Base-by-base conservation (phyloP, 2,329 filamentous ascomycete species). In the Cyphellophora attinorum region DNA sequence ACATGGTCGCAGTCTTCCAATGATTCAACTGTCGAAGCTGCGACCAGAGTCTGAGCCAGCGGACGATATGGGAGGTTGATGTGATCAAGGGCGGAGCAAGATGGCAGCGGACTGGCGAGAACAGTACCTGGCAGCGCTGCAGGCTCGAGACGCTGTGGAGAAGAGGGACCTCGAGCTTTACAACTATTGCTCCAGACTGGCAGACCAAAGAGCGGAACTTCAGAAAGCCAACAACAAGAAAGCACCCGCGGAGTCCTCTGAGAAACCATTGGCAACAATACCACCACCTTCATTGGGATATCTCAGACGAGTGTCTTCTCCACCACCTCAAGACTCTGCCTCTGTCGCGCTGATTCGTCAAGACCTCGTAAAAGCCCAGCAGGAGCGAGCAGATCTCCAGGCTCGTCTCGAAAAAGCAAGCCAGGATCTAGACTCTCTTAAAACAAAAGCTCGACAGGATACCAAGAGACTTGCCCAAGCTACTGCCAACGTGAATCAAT, bases 331-430 rank as follows among this genome's bases (percentile, higher is more conserved):
- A 17, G 46, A 54, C 25, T 46, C 53, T 5, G 55, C 59, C 5
- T 39, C 36, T 6, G 17, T 51, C 4, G 39, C 47, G 4, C 45
- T 49, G 46, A 61, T 82, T 2, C 72, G 76, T 34, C 64, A 78
- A 34, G 83, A 93, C 38, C 71, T 94, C 1, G 73, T 81, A 14
- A 75, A 84, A 52, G 81, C 85, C 4, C 74, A 93, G 44, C 80
- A 81, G 21, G 78, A 81, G 5, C 81, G 81, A 40, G 71, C 74
- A 12, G 72, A 79, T 33, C 64, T 86, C 3, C 75, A 85, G 52
- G 58, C 68, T 6, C 71, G 78, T 21, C 64, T 91, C 4, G 70
- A 73, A 34, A 58, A 62, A 5, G 68, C 79, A 19, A 78, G 77
- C 18, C 61, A 72, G 10, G 78, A 89, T 47, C 67, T 88, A 23